Base-by-base conservation (phyloP, 164 flowering plant species). In the Aristolochia contorta region DNA sequence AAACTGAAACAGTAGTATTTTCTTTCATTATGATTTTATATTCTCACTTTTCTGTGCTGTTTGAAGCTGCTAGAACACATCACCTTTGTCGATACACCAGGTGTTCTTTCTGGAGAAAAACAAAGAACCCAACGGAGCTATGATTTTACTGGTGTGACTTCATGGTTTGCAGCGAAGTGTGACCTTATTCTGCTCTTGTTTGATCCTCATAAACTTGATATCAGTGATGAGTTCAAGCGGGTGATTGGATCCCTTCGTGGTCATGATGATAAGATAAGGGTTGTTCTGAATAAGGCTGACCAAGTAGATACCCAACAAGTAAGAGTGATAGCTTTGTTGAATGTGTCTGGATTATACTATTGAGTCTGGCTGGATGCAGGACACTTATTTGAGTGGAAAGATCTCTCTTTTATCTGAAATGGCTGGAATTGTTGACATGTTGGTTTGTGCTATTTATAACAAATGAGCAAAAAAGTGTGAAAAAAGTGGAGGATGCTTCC, bases 271-370 rank as follows among this genome's bases (percentile, higher is more conserved):
- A 94, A 94, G 73, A 94, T 94, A 54, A 95, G 97, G 43, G 99
- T 94, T 32, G 97, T 94, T 65, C 71, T 94, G 43, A 94, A 94
- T 72, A 94, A 94, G 70, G 96, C 99, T 53, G 99, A 94, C 70
- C 99, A 94, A 85, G 81, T 94, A 51, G 97, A 94, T 77, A 91
- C 97, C 20, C 99, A 94, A 47, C 99, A 94, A 69, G 99, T 88
- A 67, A 79, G 72, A 65, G 12, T 37, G 43, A 37, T 37, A 37
- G 43, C 43, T 10, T 37, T 0, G 9, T 37, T 37, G 12, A 10
- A 37, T 37, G 43, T 7, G 43, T 7, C 10, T 37, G 43, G 43
- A 7, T 37, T 4, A 37, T 37, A 10, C 9, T 27, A 2, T 27
- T 5, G 30, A 10, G 43, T 7, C 43, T 37, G 43, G 43, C 43